These are phyloP conservation scores for Pythium phragmiticola DNA, from an alignment of 352 stramenopile genomes.

Conservation along the genomic window DNA sequence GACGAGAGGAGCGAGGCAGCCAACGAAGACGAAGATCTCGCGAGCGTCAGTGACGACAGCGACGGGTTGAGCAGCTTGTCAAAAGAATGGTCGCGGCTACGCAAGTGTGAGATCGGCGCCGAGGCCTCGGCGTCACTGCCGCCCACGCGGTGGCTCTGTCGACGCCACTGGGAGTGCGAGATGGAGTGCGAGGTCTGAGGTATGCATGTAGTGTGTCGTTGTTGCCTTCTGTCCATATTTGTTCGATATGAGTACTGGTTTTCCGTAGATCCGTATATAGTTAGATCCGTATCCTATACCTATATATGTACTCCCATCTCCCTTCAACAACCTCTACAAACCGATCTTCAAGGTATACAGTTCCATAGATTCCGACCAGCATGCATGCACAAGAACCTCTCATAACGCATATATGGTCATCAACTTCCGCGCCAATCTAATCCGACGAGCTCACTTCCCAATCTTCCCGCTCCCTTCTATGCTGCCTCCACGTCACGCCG, in stretches of 20 bases:
- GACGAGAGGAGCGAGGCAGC: constrained; percentile 18
- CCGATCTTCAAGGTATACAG: constrained; percentile 6
- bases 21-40: not conserved
- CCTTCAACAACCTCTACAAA: constrained; percentile 7
- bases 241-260: too few relatives aligned
- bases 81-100: constrained; percentile 38
- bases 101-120: constrained; percentile 33
- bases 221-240: constrained; percentile 8
- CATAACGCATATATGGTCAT: not conserved
- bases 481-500: not conserved
- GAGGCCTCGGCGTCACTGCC: constrained; percentile 22
- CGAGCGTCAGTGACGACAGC: constrained; percentile 23
- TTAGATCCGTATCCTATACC: not conserved
- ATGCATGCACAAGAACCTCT: not conserved
- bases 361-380: not conserved
- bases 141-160: constrained; percentile 53
- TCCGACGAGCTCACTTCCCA: not conserved
- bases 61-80: constrained; percentile 1
- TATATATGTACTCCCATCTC: not conserved
- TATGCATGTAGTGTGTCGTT: not conserved
- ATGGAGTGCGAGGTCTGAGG: constrained; percentile 28
- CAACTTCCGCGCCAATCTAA: not conserved
- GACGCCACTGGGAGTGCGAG: constrained; percentile 28
- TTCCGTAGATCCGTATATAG: not conserved
- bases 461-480: not conserved